Percentiles rank a stretch among this genome's conserved stretches.
Evolutionary conservation across 2,329 filamentous ascomycete species (phyloP).

Genomic region (Penicillium hesseltinei): DNA sequence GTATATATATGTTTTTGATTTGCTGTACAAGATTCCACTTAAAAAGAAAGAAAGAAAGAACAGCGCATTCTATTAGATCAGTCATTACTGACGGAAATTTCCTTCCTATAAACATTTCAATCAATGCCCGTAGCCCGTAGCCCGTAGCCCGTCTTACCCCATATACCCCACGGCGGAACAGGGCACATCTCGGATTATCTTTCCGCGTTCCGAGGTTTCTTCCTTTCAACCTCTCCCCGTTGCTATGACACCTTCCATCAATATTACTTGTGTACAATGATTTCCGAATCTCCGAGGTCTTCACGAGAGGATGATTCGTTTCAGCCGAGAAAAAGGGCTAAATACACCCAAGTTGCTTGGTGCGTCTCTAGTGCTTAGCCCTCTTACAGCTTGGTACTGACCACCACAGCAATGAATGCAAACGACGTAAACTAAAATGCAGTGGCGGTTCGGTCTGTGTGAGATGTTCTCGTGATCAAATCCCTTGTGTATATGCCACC

Average conservation of each 20-base stretch:
- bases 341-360: constrained; percentile 39
- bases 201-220: constrained; percentile 5
- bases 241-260: neutral
- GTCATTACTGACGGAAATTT: no score
- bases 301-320: neutral
- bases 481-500: constrained; percentile 64
- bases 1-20: no score
- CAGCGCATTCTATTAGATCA: no score
- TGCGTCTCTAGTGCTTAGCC: constrained; percentile 10
- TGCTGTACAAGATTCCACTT: no score
- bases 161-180: no score
- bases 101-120: no score
- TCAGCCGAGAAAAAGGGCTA: constrained; percentile 30
- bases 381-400: neutral
- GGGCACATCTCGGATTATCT: neutral
- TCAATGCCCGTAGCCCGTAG: no score
- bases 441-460: constrained; percentile 68
- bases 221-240: neutral
- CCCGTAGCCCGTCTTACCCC: no score
- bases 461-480: constrained; percentile 60
- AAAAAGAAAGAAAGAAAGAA: no score
- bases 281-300: neutral
- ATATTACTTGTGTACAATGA: neutral
- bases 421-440: constrained; percentile 73
- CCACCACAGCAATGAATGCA: constrained; percentile 64